Base-by-base conservation (phyloP, 257 asterid species). In the Scutellaria barbata region DNA sequence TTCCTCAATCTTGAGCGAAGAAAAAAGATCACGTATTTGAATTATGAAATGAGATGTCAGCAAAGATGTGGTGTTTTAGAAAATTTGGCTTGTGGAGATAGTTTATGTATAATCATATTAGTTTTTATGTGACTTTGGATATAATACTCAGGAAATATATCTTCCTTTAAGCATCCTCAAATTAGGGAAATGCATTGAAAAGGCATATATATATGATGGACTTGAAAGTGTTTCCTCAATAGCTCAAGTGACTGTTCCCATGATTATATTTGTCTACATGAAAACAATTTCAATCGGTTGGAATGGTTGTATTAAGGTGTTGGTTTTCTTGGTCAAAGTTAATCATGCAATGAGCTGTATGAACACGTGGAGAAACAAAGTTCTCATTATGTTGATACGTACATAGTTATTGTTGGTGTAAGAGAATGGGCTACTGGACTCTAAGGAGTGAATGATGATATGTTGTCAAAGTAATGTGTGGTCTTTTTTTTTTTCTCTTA, bases 381-480 rank as follows among this genome's bases (percentile, higher is more conserved):
- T 55, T 40, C 22, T 55, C 33, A 8, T 25, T 30, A 30, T 30
- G 47, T 43, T 57, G 47, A 42, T 57, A 56, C n/a, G 14, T 43
- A 22, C 17, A 17, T 35, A 8, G 33, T 54, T 53, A 16, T 40
- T n/a, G 48, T 14, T 37, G 43, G 22, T 54, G 40, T 42, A 10
- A 41, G 57, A 73, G 22, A 43, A 56, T 37, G 35, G 45, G 35
- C 6, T 18, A 37, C 69, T 59, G 63, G n/a, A 39, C 58, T 59
- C 18, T 50, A 33, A 11, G 37, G 33, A 39, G 56, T 47, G 18
- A 18, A 0, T 3, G n/a, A 5, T 10, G 52, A 37, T 57, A 64
- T 64, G 59, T 30, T 30, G 35, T 30, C 35, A 30, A 30, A 30
- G 35, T 30, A 55, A 39, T 33, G n/a, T 45, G 74, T 6, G 42